These are phyloP conservation scores for Dendrobium catenatum DNA, from an alignment of 106 monocot species.

Conservation along the genomic window DNA sequence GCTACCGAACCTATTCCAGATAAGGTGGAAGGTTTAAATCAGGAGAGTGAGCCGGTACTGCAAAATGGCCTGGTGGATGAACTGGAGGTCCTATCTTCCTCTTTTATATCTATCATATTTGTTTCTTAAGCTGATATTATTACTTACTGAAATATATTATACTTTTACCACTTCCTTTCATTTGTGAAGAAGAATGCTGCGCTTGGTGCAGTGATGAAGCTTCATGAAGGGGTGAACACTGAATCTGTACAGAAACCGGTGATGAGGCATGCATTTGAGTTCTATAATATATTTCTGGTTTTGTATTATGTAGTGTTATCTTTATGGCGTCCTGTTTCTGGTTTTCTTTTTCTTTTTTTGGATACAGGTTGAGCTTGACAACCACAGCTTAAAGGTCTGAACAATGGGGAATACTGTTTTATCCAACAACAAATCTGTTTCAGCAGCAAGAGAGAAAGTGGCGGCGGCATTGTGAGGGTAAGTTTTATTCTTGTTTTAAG, in stretches of 20 bases:
- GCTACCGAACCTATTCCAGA: background rate
- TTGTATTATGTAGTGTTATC: conserved; percentile 23
- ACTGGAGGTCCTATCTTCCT: conserved; percentile 16
- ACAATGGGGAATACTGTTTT: background rate
- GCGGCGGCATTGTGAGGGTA: background rate
- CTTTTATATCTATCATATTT: background rate
- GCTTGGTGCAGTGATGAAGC: conserved; percentile 21
- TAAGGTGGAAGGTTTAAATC: background rate
- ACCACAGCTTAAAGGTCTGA: conserved; percentile 27
- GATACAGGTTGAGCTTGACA: conserved; percentile 37
- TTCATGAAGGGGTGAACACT: conserved; percentile 26
- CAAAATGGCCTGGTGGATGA: conserved; percentile 17
- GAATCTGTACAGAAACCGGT: conserved; percentile 30
- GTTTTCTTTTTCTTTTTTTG: conserved; percentile 12
- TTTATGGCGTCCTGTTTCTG: conserved; percentile 37
- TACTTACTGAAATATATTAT: background rate
- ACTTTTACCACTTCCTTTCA: conserved; percentile 5
- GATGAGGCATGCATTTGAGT: conserved; percentile 35
- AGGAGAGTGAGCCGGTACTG: conserved; percentile 9
- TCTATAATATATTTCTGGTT: conserved; percentile 5
- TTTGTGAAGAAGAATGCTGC: conserved; percentile 30
- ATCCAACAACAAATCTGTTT: background rate
- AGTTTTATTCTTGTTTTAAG: background rate
- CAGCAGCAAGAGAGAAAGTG: background rate
- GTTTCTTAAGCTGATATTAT: background rate